phyloP scores from a whole-genome alignment of 2,329 filamentous ascomycete genomes.

The Emericellopsis cladophorae region DNA sequence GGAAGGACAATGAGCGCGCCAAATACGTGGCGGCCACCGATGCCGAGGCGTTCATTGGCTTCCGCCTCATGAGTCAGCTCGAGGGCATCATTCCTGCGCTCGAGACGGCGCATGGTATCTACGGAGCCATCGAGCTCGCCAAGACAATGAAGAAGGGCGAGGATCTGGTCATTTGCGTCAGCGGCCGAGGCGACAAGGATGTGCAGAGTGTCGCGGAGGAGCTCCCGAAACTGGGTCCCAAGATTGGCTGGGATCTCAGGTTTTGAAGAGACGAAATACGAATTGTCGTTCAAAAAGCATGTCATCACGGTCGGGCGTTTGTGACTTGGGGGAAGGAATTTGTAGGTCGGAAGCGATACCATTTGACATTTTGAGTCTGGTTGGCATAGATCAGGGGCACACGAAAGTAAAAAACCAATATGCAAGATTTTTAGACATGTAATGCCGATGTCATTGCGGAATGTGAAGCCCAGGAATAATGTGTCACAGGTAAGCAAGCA shows the following conservation, averaged over 20 bases:
- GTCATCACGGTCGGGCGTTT: too few relatives aligned
- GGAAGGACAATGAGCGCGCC: conserved; percentile 84
- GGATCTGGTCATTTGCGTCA: conserved; percentile 88
- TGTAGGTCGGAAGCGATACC: too few relatives aligned
- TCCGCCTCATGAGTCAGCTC: conserved; percentile 70
- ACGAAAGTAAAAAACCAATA: too few relatives aligned
- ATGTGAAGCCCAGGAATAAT: too few relatives aligned
- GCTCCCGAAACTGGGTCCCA: conserved; percentile 73
- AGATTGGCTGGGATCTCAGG: conserved; percentile 65
- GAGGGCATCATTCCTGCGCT: conserved; percentile 96
- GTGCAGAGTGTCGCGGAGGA: conserved; percentile 97
- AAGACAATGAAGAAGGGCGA: conserved; percentile 79
- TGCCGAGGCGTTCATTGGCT: conserved; percentile 77
- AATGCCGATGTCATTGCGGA: too few relatives aligned
- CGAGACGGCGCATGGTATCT: conserved; percentile 88
- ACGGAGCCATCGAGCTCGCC: conserved; percentile 75
- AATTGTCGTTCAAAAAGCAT: too few relatives aligned
- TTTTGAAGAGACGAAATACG: conserved; percentile 26
- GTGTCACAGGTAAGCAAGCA: too few relatives aligned
- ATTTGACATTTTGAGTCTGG: too few relatives aligned
- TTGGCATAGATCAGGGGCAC: too few relatives aligned
- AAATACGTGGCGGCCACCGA: conserved; percentile 88
- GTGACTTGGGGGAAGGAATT: too few relatives aligned
- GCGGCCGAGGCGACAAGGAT: conserved; percentile 92
- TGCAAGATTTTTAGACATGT: too few relatives aligned